Evolutionary conservation across 306 rosid genomes (phyloP).

Genomic region (Gynostemma pentaphyllum): DNA sequence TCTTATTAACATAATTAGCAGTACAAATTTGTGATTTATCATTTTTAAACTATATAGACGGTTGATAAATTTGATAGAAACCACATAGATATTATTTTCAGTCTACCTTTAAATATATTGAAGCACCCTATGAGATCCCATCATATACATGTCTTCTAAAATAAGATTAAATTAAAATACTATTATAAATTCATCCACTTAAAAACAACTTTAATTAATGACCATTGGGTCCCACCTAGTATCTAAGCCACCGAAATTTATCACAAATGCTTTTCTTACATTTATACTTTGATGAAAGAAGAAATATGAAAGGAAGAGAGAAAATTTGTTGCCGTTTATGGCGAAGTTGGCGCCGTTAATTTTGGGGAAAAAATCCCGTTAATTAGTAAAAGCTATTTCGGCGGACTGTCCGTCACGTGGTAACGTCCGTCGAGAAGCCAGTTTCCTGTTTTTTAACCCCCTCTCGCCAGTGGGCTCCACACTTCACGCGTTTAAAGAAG

Average conservation of each 20-base stretch:
- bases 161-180: neutral
- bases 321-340: neutral
- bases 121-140: too few species aligned
- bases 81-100: too few species aligned
- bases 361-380: slow-evolving; percentile 15
- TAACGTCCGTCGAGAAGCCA: slow-evolving; percentile 25
- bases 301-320: neutral
- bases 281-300: neutral
- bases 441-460: neutral
- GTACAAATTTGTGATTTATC: too few species aligned
- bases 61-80: too few species aligned
- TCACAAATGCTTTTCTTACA: neutral
- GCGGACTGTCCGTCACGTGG: neutral
- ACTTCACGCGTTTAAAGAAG: slow-evolving; percentile 13
- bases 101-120: too few species aligned
- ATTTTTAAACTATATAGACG: too few species aligned
- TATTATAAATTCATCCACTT: neutral
- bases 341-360: slow-evolving; percentile 32
- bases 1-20: too few species aligned
- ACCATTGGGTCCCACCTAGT: neutral
- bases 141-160: too few species aligned
- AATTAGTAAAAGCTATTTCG: slow-evolving; percentile 1
- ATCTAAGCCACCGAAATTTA: slow-evolving; percentile 6
- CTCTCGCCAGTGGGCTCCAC: slow-evolving; percentile 7
- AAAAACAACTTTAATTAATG: neutral